Base-by-base conservation (phyloP, 352 stramenopile genomes). In the Vaucheria bursata region DNA sequence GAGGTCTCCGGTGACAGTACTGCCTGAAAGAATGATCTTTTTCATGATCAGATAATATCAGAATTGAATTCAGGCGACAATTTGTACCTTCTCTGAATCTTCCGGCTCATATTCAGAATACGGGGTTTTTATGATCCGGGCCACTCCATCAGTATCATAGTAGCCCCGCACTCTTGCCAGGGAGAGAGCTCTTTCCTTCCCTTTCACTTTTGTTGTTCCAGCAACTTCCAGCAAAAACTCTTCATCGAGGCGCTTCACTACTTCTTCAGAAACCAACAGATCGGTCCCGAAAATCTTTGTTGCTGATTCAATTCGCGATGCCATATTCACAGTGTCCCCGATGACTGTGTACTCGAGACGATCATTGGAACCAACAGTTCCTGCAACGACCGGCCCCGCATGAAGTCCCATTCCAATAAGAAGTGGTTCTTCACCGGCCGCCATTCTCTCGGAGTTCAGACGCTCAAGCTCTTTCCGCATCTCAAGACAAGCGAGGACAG, bases 61-160 rank as follows among this genome's bases (percentile, higher is more conserved):
- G 25, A 59, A 59, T 59, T 59, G 45, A 59, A 59, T 59, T 25
- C n/a, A n/a, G n/a, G n/a, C n/a, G n/a, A n/a, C n/a, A n/a, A n/a
- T n/a, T n/a, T n/a, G n/a, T n/a, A n/a, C n/a, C n/a, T n/a, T n/a
- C n/a, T n/a, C n/a, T n/a, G n/a, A n/a, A n/a, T 59, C 45, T 59
- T 59, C 45, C 45, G 45, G 45, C 12, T 18, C 45, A 25, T 59
- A 59, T 59, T 59, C 12, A 25, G 45, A 59, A 25, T 59, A 59
- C 12, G 45, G 45, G 18, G 45, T 59, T 18, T 18, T 25, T 18
- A 59, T 59, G 45, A 59, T 59, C 12, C 25, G 45, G 45, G 45
- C 45, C 45, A 18, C 12, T 18, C 45, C 45, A 59, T 59, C 45
- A 18, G 18, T 25, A 59, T 59, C 45, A 59, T 59, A 59, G 45